Base-by-base conservation (phyloP, 1,284 basidiomycete genomes). In the Tilletia setariae region DNA sequence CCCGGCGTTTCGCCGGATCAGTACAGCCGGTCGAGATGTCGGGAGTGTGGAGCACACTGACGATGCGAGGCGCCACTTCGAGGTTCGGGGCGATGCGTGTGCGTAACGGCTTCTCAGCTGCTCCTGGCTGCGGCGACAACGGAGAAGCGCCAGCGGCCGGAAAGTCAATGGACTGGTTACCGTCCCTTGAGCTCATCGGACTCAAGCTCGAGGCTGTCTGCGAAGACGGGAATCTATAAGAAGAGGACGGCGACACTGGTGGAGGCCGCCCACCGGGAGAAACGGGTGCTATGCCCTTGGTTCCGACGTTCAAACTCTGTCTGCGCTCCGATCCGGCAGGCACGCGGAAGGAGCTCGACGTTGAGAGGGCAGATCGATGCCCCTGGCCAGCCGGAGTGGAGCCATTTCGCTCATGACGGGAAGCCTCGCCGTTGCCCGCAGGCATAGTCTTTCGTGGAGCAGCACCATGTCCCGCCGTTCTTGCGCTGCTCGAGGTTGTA, bases 1-100 rank as follows among this genome's bases (percentile, higher is more conserved):
- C 90, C 53, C 92, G 85, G 72, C 90, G 85, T 86, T 78, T 79
- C 19, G 71, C 68, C 23, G 78, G 69, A 49, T 79, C 74, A 1
- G 76, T 73, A 43, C 72, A 74, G 15, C 78, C 78, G 6, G 72
- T 74, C 62, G 77, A 72, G 19, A 73, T 72, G 64, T 79, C 78
- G 1, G 78, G 76, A 53, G 72, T 76, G 25, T 70, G 67, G 16
- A 78, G 68, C 3, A 79, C 65, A 21, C 68, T 70, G 3, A 77
- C 68, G n/a, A 79, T 68, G 8, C 63, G 42, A 4, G 78, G 78
- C 15, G 78, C 53, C 3, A 70, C 72, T 0, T 67, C 67, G 43
- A 79, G 68, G 25, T 79, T 77, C 13, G 78, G 76, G 13, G 74
- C 77, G 32, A 78, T 71, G 13, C 78, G 70, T 7, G 67, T 74